Evolutionary conservation across 2,329 filamentous ascomycete genomes (phyloP).

Genomic region (Penicillium digitatum): DNA sequence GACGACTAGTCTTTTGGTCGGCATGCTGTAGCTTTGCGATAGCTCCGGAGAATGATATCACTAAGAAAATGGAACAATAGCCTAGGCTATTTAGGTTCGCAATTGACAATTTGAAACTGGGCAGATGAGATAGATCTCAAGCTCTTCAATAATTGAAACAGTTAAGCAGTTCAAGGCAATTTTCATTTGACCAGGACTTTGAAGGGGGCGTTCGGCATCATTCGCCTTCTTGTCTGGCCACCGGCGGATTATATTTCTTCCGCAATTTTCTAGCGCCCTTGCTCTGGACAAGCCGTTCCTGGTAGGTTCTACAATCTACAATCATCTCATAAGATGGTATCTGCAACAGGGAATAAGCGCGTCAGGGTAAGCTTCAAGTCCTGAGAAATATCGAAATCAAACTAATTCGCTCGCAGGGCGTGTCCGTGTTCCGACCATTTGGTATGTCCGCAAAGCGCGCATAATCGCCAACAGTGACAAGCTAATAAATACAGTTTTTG

Average conservation of each 20-base stretch:
- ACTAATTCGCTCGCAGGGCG: conserved; percentile 35
- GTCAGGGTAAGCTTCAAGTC: conserved; percentile 41
- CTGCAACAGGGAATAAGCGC: conserved; percentile 53
- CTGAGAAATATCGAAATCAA: neutral
- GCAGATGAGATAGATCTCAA: neutral
- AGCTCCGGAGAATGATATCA: conserved; percentile 11
- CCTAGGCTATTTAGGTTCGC: conserved; percentile 7
- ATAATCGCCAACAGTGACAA: neutral
- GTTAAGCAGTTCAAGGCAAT: neutral
- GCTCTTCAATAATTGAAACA: neutral
- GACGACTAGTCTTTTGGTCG: conserved; percentile 76
- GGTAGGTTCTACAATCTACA: neutral
- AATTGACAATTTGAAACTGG: neutral
- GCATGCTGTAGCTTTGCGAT: conserved; percentile 39
- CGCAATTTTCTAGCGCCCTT: conserved; percentile 6
- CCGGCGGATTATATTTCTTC: conserved; percentile 1
- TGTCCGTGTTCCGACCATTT: conserved; percentile 48
- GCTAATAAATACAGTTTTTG: conserved; percentile 57
- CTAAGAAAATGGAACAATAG: neutral
- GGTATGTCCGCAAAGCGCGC: conserved; percentile 27
- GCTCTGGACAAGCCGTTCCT: conserved; percentile 5
- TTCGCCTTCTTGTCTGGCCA: neutral
- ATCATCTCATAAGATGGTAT: conserved; percentile 44
- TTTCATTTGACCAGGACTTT: neutral
- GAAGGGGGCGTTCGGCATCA: conserved; percentile 1